Evolutionary conservation across 2,329 filamentous ascomycete genomes (phyloP), one percentile per base, ranked within the genome.

Genomic region (Onygena corvina): DNA sequence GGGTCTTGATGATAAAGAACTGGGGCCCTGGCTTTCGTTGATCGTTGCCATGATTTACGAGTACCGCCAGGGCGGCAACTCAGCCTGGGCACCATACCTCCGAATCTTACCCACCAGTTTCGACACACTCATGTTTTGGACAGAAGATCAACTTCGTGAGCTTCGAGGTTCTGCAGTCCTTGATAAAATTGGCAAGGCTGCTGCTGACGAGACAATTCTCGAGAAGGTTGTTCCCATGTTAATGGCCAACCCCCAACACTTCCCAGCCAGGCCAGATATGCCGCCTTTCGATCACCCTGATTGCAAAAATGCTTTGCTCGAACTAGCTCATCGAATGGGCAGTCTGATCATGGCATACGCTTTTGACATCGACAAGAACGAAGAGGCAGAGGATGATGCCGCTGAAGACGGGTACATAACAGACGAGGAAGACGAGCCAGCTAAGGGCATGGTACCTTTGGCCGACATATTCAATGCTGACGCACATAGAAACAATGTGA

Each of bases 261-360:
- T 76, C 54, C 67, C 63, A 11, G 60, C 64, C 8, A 27, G 58
- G 46, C 54, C 54, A 54, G 63, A 56, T 53, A 65, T 74, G 58
- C 66, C 56, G 56, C 71, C 52, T 59, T 71, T 52, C 56, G 54
- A 69, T 59, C 56, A 64, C 59, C 54, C 64, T 57, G 50, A 63
- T 49, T 57, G 71, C 16, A 56, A 74, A 49, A 67, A 70, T 49
- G 64, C 72, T 20, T 65, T 81, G 9, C 59, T 82, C 2, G 59
- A 67, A 12, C 63, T 80, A 14, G 83, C 84, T 47, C 87, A 94
- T 62, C 75, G 79, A 6, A 89, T 94, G 81, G 88, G 85, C 1
- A 89, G 83, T 53, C 80, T 84, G 12, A 90, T 94, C 56, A 93
- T 94, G 87, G 83, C 87, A 0, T 94, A 94, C 61, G 87, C 87